Percentiles rank a stretch among this genome's conserved stretches.
Conservation (phyloP, 2,329 filamentous ascomycete genomes). For the Venturia carpophila region DNA sequence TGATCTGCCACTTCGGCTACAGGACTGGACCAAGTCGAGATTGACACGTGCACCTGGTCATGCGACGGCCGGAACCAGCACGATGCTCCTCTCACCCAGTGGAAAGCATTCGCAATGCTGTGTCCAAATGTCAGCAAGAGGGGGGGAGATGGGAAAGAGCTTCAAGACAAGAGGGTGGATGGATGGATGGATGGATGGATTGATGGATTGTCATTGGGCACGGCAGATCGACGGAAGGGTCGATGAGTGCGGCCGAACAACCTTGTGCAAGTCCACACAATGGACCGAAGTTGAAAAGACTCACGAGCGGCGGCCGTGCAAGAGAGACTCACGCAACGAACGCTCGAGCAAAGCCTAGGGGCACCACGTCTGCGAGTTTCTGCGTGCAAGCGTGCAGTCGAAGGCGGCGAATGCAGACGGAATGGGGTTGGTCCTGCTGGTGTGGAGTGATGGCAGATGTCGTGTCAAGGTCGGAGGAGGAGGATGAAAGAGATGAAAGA, state of each 20-base stretch:
- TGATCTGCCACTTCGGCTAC: conserved; percentile 3
- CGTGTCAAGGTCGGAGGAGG: not conserved
- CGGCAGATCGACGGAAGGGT: not conserved
- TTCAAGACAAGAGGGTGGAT: not conserved
- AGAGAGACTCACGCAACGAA: not conserved
- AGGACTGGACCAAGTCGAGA: not conserved
- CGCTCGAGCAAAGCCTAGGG: not conserved
- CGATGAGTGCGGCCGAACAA: not conserved
- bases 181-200: too few species aligned
- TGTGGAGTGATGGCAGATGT: not conserved
- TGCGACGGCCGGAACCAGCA: not conserved
- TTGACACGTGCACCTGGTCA: not conserved
- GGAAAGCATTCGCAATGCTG: not conserved
- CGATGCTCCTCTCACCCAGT: not conserved
- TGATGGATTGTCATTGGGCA: conserved; percentile 5
- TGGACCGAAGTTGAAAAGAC: not conserved
- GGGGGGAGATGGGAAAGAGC: not conserved
- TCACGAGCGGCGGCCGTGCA: not conserved
- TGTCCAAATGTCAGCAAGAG: not conserved
- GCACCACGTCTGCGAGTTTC: not conserved
- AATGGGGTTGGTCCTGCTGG: not conserved
- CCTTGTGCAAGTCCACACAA: not conserved
- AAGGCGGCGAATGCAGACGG: not conserved
- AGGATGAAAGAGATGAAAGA: not conserved
- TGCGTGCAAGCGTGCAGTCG: not conserved